A percentile compares a stretch with the other conserved stretches of the same genome.
Conservation (phyloP, 1,284 basidiomycete species). For the Singerocomus inundabilis region DNA sequence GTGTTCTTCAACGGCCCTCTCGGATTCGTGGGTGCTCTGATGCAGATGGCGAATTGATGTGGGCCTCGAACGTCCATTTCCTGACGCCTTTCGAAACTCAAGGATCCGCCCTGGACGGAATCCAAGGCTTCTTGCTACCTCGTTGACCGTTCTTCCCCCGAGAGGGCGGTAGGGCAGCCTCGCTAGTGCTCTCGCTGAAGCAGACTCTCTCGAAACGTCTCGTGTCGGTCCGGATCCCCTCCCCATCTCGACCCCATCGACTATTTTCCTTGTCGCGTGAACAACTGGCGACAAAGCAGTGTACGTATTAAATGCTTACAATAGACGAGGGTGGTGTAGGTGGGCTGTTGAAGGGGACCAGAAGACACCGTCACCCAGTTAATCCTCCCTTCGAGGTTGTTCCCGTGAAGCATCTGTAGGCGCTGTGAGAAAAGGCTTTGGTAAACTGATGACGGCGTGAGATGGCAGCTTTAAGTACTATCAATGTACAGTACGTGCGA, state of each 20-base stretch:
- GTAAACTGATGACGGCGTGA: not conserved
- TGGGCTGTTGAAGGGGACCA: slow-evolving; percentile 4
- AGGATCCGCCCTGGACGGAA: too few species aligned
- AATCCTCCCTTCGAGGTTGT: not conserved
- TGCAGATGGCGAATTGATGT: not conserved
- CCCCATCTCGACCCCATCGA: slow-evolving; percentile 8
- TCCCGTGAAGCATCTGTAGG: not conserved
- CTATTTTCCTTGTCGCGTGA: not conserved
- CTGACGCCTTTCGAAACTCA: not conserved
- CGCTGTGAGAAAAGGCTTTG: not conserved
- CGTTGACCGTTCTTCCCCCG: too few species aligned
- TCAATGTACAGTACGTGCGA: not conserved
- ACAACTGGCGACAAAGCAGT: not conserved
- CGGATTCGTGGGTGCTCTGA: not conserved
- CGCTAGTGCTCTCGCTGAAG: slow-evolving; percentile 12
- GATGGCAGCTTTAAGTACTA: not conserved
- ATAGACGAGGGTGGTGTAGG: slow-evolving; percentile 10
- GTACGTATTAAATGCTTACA: not conserved
- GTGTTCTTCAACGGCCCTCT: not conserved
- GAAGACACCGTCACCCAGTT: slow-evolving; percentile 6
- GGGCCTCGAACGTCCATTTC: not conserved
- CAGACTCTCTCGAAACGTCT: slow-evolving; percentile 9
- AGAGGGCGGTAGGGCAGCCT: not conserved
- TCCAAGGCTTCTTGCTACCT: not conserved
- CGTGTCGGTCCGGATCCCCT: slow-evolving; percentile 12